Evolutionary conservation across 2,329 filamentous ascomycete species (phyloP).

Genomic region (Calonectria crousiana): DNA sequence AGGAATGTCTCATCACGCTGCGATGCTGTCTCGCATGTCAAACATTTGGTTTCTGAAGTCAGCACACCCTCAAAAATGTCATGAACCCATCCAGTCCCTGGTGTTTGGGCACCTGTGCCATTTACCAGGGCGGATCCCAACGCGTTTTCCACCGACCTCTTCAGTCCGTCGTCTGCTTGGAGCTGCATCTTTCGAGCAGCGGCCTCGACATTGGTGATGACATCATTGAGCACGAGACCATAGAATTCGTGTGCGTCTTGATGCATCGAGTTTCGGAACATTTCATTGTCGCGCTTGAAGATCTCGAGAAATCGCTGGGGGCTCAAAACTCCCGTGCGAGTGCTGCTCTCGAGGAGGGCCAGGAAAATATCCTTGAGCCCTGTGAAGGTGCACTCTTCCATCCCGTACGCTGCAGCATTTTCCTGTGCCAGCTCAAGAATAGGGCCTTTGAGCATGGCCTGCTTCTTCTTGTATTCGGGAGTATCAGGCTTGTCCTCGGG

Average conservation of each 20-base stretch:
- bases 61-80: slow-evolving; percentile 95
- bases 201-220: slow-evolving; percentile 93
- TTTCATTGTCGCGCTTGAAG: slow-evolving; percentile 93
- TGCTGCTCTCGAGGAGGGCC: slow-evolving; percentile 83
- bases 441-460: slow-evolving; percentile 88
- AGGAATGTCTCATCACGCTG: slow-evolving; percentile 96
- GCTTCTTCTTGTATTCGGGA: slow-evolving; percentile 98
- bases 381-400: slow-evolving; percentile 95
- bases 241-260: slow-evolving; percentile 99
- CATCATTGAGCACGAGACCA: slow-evolving; percentile 93
- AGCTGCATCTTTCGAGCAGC: slow-evolving; percentile 75
- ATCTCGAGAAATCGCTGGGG: slow-evolving; percentile 95
- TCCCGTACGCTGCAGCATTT: slow-evolving; percentile 84
- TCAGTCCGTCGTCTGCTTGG: slow-evolving; percentile 57
- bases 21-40: slow-evolving; percentile 96
- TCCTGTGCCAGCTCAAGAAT: slow-evolving; percentile 88
- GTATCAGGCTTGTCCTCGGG: slow-evolving; percentile 95
- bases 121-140: slow-evolving; percentile 50
- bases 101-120: slow-evolving; percentile 62
- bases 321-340: slow-evolving; percentile 89
- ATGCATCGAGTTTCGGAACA: slow-evolving; percentile 97
- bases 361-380: slow-evolving; percentile 97
- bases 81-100: slow-evolving; percentile 90
- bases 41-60: slow-evolving; percentile 94
- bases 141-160: slow-evolving; percentile 62